phyloP scores from a whole-genome alignment of 2,329 filamentous ascomycete genomes.

The Leptographium lundbergii region DNA sequence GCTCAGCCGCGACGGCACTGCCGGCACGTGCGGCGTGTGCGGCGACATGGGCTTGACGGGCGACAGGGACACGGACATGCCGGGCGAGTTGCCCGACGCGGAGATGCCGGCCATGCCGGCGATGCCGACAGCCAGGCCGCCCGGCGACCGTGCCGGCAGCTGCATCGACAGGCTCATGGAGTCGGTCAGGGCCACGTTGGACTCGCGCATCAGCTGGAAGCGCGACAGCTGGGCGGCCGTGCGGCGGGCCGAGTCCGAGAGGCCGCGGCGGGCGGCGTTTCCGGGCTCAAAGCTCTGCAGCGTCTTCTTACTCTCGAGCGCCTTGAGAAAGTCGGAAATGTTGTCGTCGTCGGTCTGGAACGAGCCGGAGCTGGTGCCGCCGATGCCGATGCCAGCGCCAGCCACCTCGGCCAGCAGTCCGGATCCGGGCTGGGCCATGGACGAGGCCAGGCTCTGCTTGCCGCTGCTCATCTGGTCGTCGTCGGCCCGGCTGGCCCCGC shows the following conservation, averaged over 20 bases:
- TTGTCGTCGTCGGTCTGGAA: slow-evolving; percentile 74
- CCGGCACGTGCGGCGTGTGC: slow-evolving; percentile 88
- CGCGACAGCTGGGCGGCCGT: slow-evolving; percentile 71
- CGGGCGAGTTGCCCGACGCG: not conserved
- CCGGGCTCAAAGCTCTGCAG: slow-evolving; percentile 62
- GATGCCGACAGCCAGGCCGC: slow-evolving; percentile 28
- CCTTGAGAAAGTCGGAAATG: slow-evolving; percentile 84
- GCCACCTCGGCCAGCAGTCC: slow-evolving; percentile 58
- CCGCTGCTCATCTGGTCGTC: slow-evolving; percentile 71
- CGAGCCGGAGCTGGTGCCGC: slow-evolving; percentile 48
- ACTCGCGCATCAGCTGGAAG: slow-evolving; percentile 82
- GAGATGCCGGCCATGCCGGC: not conserved
- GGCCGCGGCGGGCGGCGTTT: slow-evolving; percentile 45
- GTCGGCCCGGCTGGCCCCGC: slow-evolving; percentile 55
- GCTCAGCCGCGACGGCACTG: slow-evolving; percentile 84
- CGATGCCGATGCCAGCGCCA: slow-evolving; percentile 34
- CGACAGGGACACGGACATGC: slow-evolving; percentile 64
- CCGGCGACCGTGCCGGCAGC: slow-evolving; percentile 69
- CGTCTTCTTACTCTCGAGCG: slow-evolving; percentile 81
- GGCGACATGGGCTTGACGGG: slow-evolving; percentile 83
- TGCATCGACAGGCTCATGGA: slow-evolving; percentile 86
- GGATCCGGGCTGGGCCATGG: slow-evolving; percentile 60
- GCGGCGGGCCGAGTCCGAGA: slow-evolving; percentile 42
- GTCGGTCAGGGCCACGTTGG: slow-evolving; percentile 77
- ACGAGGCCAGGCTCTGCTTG: slow-evolving; percentile 62